Base-by-base conservation (phyloP, 257 asterid species). In the Echites panduratus region DNA sequence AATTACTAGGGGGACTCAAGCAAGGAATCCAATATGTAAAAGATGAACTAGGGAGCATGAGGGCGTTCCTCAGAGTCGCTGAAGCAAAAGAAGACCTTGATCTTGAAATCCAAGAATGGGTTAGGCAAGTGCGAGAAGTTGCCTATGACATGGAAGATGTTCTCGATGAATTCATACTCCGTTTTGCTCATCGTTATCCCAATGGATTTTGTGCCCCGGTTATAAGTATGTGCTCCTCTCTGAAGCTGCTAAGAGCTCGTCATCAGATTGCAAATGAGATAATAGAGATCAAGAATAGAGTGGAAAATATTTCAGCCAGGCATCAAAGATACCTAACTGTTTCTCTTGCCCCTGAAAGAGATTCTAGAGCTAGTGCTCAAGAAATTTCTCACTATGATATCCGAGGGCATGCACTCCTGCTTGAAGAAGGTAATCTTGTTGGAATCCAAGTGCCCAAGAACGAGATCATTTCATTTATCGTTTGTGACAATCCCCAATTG, bases 111-210 rank as follows among this genome's bases (percentile, higher is more conserved):
- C 24, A 27, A 59, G 64, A 24, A 61, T 76, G 80, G 84, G 69
- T 76, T 11, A 61, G 48, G 9, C 78, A 76, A 62, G 80, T 80
- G 22, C 74, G 80, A 4, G 57, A 58, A 43, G 72, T 59, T 13
- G 80, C 78, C 4, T 61, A 76, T 8, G 80, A 79, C 58, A 68
- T 40, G 1, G 80, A 79, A 43, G 83, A 79, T 68, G 59, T 72
- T n/a, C 11, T 79, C 9, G 82, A 75, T 40, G 65, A 72, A 16
- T 75, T 65, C 29, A 49, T 9, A 1, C 35, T 64, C 24, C 12
- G 7, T 5, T 61, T 50, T 5, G 27, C 59, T 22, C 61, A 10
- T 32, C 53, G 6, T 41, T 38, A 47, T 8, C 11, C 2, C 8
- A 6, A 20, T 19, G 61, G 76, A 17, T 38, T 57, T 20, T 35